Percentiles rank a stretch among this genome's conserved stretches.
phyloP scores from a whole-genome alignment of 352 stramenopile species.

The Globisporangium paroecandrum region DNA sequence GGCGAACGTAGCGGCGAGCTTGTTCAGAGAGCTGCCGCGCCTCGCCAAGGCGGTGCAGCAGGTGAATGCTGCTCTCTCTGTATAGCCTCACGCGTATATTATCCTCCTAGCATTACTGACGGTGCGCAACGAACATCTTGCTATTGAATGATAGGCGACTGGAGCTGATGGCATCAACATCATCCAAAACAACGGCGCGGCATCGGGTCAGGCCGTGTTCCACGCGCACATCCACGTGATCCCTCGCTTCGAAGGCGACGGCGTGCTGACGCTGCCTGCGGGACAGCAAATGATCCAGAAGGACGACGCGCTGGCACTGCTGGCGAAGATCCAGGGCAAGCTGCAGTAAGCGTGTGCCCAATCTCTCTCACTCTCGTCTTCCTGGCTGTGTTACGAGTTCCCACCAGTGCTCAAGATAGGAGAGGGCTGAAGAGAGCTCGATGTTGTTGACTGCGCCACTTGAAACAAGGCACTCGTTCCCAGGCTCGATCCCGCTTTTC shows the following conservation, averaged over 20 bases:
- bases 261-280: conserved; percentile 49
- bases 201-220: conserved; percentile 70
- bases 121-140: neutral
- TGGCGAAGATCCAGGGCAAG: conserved; percentile 75
- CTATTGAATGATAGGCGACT: conserved; percentile 33
- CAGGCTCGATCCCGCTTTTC: no score
- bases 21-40: conserved; percentile 75
- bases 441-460: no score
- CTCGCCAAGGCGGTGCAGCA: conserved; percentile 72
- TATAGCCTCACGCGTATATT: neutral
- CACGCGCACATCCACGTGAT: conserved; percentile 83
- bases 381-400: no score
- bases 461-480: no score
- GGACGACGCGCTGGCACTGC: conserved; percentile 52
- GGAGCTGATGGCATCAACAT: conserved; percentile 72
- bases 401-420: no score
- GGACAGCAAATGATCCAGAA: conserved; percentile 58
- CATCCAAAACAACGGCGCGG: conserved; percentile 76
- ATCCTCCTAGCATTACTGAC: neutral
- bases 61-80: conserved; percentile 14
- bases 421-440: no score
- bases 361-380: no score
- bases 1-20: conserved; percentile 53
- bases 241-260: conserved; percentile 62
- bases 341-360: conserved; percentile 27